Evolutionary conservation across 2,329 filamentous ascomycete species (phyloP), one percentile per base, ranked within the genome.

Genomic region (Diaporthe aspalathi): DNA sequence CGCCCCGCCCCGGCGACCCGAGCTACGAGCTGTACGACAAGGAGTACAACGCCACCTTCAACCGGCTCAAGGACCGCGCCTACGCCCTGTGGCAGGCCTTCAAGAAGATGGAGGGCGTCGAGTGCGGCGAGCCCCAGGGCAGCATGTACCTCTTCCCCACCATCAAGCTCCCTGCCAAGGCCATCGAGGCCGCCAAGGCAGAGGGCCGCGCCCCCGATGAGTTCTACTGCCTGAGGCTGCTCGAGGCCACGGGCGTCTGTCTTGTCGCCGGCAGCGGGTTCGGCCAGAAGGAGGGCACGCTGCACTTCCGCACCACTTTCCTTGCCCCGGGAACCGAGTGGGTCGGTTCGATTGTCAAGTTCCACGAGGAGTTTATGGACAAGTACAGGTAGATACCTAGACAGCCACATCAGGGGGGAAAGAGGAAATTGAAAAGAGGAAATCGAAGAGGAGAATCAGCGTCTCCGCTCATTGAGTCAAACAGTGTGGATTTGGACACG

Each of bases 81-180:
- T 89, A 86, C 72, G 95, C 96, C 8, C 87, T 99, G 63, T 96
- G 97, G 84, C 89, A 94, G 77, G 95, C 95, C 35, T 99, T 99
- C 84, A 86, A 90, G 81, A 85, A 94, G 80, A 98, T 99, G 96
- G 95, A 98, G 83, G 96, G 96, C 71, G 95, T 99, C 72, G 90
- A 95, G 81, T 97, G 95, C 83, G 92, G 93, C 77, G 88, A 90
- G 76, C 96, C 96, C 70, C 93, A 97, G 88, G 96, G 96, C 73
- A 92, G 93, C 80, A 99, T 99, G 96, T 99, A 99, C 85, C 92
- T 99, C 78, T 99, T 98, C 90, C 96, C 96, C 29, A 96, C 94
- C 76, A 97, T 99, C 83, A 90, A 86, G 43, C 86, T 99, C 29
- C 90, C 96, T 1, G 76, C 83, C 29, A 94, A 93, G 83, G 96